Evolutionary conservation across 2,329 filamentous ascomycete genomes (phyloP).

Genomic region (Diaporthe nobilis): DNA sequence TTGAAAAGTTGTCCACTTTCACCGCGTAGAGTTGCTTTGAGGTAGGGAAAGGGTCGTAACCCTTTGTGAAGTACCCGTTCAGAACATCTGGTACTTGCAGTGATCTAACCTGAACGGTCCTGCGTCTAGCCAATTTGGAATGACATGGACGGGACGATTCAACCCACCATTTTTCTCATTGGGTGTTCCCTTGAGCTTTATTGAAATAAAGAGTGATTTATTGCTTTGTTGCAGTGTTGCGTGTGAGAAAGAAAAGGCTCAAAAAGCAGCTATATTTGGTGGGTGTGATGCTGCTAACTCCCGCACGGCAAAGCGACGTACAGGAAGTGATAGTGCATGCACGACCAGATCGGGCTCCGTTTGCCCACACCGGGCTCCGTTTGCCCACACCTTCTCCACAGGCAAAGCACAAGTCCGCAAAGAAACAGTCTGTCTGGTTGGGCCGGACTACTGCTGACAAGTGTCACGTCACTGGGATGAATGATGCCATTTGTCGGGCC

Average conservation of each 20-base stretch:
- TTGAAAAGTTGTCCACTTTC: no score
- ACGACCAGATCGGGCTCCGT: neutral
- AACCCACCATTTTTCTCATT: neutral
- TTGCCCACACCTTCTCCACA: neutral
- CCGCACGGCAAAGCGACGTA: neutral
- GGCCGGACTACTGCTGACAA: neutral
- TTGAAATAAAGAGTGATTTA: neutral
- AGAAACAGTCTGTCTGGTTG: neutral
- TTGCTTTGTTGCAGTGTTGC: neutral
- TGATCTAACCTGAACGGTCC: neutral
- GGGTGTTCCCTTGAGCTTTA: neutral
- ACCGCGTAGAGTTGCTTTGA: no score
- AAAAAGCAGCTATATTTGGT: neutral
- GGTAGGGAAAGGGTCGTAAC: neutral
- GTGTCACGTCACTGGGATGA: neutral
- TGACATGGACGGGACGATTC: neutral
- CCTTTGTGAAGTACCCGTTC: neutral
- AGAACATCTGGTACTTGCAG: neutral
- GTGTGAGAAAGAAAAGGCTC: neutral
- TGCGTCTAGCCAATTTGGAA: neutral
- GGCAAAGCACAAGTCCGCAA: no score
- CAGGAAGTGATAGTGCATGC: neutral
- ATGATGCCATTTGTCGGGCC: neutral
- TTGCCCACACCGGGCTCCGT: neutral
- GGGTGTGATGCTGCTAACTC: neutral